Conservation (phyloP, 73 alveolate species). For the Halteria grandinella region DNA sequence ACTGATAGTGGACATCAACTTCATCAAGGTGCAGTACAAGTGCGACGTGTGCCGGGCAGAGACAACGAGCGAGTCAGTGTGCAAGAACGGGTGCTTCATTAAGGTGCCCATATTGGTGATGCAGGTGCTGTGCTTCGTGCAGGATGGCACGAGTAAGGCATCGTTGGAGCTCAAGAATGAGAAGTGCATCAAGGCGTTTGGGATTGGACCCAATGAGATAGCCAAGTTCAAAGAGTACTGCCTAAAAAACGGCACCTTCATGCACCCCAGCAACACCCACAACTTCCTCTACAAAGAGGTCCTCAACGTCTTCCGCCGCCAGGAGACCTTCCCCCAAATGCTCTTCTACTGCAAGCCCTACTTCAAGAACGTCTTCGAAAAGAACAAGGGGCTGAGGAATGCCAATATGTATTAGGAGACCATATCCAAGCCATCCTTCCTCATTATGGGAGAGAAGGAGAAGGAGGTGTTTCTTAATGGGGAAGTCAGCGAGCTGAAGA, state of each 20-base stretch:
- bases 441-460: slow-evolving; percentile 47
- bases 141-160: slow-evolving; percentile 58
- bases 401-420: slow-evolving; percentile 43
- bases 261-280: slow-evolving; percentile 19
- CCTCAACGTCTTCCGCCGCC: slow-evolving; percentile 19
- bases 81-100: slow-evolving; percentile 55
- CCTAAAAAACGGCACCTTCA: slow-evolving; percentile 51
- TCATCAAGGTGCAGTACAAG: slow-evolving; percentile 43
- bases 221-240: slow-evolving; percentile 57
- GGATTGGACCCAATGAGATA: not conserved
- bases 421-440: slow-evolving; percentile 56
- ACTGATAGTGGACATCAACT: slow-evolving; percentile 45
- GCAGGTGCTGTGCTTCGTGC: slow-evolving; percentile 23
- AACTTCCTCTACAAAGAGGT: slow-evolving; percentile 53
- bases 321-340: slow-evolving; percentile 30
- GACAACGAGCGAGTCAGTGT: slow-evolving; percentile 36
- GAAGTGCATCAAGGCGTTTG: slow-evolving; percentile 39
- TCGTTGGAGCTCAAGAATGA: slow-evolving; percentile 53
- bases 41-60: slow-evolving; percentile 57
- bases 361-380: slow-evolving; percentile 16
- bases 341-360: slow-evolving; percentile 56
- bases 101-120: slow-evolving; percentile 41
- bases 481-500: slow-evolving; percentile 49
- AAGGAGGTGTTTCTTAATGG: slow-evolving; percentile 63
- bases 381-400: slow-evolving; percentile 1